Evolutionary conservation across 306 rosid genomes (phyloP).

Genomic region (Cicer cuneatum): DNA sequence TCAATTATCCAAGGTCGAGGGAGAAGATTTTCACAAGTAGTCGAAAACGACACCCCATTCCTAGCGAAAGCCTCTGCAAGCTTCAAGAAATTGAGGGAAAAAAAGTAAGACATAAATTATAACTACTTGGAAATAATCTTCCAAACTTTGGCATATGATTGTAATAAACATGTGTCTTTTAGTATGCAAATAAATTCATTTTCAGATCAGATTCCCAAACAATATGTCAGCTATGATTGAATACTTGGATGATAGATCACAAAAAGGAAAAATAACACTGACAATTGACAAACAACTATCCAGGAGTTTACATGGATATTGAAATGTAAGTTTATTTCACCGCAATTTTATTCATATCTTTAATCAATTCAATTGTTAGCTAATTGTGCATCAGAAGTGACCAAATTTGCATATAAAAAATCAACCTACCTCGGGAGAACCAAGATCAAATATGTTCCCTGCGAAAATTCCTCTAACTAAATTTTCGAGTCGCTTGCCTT

Average conservation of each 20-base stretch:
- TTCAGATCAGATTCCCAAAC: slow-evolving; percentile 1
- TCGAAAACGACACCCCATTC: slow-evolving; percentile 89
- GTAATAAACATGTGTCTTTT: slow-evolving; percentile 23
- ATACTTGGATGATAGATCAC: not conserved
- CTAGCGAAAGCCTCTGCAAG: slow-evolving; percentile 90
- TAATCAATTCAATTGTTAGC: not conserved
- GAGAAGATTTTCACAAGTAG: slow-evolving; percentile 83
- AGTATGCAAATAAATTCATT: slow-evolving; percentile 9
- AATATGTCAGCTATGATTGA: not conserved
- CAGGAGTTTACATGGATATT: not conserved
- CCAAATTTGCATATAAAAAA: slow-evolving; percentile 37
- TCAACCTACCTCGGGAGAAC: slow-evolving; percentile 77
- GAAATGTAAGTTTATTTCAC: not conserved
- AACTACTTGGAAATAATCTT: slow-evolving; percentile 24
- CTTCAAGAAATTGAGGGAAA: slow-evolving; percentile 60
- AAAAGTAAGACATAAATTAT: slow-evolving; percentile 30
- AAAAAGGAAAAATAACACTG: slow-evolving; percentile 5
- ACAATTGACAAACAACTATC: slow-evolving; percentile 19
- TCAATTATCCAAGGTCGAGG: slow-evolving; percentile 96
- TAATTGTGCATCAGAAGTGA: slow-evolving; percentile 9
- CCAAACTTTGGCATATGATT: slow-evolving; percentile 10
- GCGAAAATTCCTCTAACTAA: slow-evolving; percentile 88
- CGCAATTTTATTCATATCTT: not conserved
- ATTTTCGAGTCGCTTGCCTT: slow-evolving; percentile 79
- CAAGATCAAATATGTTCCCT: slow-evolving; percentile 96